Percentiles rank a stretch among this genome's conserved stretches.
Evolutionary conservation across 1,284 basidiomycete species (phyloP).

Genomic region (Xanthoconium separans): DNA sequence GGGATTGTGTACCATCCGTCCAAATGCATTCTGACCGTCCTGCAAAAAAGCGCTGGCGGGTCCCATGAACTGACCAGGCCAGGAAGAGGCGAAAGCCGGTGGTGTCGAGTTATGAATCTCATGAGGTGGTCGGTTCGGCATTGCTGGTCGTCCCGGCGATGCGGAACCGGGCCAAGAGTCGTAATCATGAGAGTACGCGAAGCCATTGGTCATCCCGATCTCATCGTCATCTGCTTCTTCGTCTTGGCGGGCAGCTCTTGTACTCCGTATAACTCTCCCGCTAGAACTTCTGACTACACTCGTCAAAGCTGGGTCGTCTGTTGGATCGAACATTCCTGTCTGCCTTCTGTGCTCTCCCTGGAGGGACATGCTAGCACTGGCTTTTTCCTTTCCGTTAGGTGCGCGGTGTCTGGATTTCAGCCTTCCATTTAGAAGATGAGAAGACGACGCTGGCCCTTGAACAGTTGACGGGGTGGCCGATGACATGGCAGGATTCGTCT

Average conservation of each 20-base stretch:
- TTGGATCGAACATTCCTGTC: conserved; percentile 17
- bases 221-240: conserved; percentile 21
- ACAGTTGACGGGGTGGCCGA: conserved; percentile 28
- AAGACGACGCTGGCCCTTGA: conserved; percentile 17
- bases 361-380: conserved; percentile 29
- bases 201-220: conserved; percentile 23
- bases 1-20: conserved; percentile 40
- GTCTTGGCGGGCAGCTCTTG: conserved; percentile 30
- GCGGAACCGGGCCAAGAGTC: conserved; percentile 29
- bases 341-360: conserved; percentile 30
- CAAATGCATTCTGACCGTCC: conserved; percentile 31
- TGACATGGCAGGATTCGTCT: conserved; percentile 58
- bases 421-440: conserved; percentile 35
- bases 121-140: conserved; percentile 17
- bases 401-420: conserved; percentile 38
- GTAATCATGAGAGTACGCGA: conserved; percentile 17
- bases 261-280: conserved; percentile 35
- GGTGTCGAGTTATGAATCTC: conserved; percentile 29
- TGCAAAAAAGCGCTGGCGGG: conserved; percentile 48
- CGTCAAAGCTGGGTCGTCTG: conserved; percentile 20
- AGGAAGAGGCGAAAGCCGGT: conserved; percentile 30
- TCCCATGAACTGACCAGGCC: conserved; percentile 43
- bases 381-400: conserved; percentile 42
- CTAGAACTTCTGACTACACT: conserved; percentile 33
- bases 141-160: conserved; percentile 26